These are phyloP conservation scores for Isabelozyma pseudorhagii DNA, from an alignment of 805 yeast species.

Conservation along the genomic window DNA sequence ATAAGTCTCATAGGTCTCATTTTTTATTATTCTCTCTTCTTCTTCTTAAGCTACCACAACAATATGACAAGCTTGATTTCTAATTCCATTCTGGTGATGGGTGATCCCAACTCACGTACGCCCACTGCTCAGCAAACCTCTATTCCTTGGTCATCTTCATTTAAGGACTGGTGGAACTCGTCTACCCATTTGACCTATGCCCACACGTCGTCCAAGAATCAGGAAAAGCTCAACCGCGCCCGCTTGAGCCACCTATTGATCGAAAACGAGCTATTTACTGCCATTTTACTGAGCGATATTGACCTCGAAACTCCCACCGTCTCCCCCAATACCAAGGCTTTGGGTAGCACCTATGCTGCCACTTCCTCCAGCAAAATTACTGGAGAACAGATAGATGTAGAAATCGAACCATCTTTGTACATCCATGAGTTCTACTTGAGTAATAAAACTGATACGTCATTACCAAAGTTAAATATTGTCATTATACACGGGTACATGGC, in stretches of 20 bases:
- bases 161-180: constrained; percentile 40
- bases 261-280: constrained; percentile 32
- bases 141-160: constrained; percentile 21
- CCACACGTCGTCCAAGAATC: not conserved
- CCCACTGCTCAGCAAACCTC: constrained; percentile 8
- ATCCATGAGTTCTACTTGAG: constrained; percentile 37
- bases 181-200: constrained; percentile 5
- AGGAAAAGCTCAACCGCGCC: constrained; percentile 12
- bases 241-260: constrained; percentile 20
- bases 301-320: constrained; percentile 18
- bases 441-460: constrained; percentile 16
- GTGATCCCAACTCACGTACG: constrained; percentile 9
- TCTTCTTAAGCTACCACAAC: not conserved
- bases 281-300: constrained; percentile 29
- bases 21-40: not conserved
- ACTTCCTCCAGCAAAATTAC: not conserved
- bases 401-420: constrained; percentile 21
- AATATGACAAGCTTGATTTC: constrained; percentile 3
- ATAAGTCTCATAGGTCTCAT: not conserved
- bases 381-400: constrained; percentile 28
- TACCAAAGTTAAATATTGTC: constrained; percentile 20
- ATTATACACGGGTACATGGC: constrained; percentile 45
- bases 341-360: not conserved
- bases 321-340: not conserved
- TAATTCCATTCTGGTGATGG: constrained; percentile 24